Base-by-base conservation (phyloP, 371 early-diverging fungal species). In the Rhizopus microsporus region DNA sequence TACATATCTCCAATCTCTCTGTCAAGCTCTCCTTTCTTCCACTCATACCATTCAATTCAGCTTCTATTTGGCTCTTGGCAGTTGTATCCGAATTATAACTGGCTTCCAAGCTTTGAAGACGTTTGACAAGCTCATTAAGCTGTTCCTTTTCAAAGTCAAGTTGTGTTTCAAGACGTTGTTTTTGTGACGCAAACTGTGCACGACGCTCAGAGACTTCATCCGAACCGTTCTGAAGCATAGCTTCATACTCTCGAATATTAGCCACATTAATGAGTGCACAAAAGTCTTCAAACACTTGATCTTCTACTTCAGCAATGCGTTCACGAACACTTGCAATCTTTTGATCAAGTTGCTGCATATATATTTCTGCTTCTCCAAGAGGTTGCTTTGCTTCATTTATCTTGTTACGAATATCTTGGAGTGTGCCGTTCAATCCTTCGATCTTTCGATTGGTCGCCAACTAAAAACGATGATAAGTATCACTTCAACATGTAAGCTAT, bases 231-330 rank as follows among this genome's bases (percentile, higher is more conserved):
- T 91, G 79, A 37, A 88, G 87, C 17, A 83, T 71, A 37, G 83
- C 83, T 71, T 97, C 76, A 65, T 92, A 96, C 55, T 93, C 96
- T 7, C 93, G 88, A 50, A 97, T 87, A 57, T 85, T 89, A 13
- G 68, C 52, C 1, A 96, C 84, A 4, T 84, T 81, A 35, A 92
- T 83, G 4, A 68, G 62, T 13, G 53, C 47, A 70, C 97, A 96
- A 57, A 98, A 93, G 0, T 77, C 77, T 0, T 77, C 82, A 77
- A 96, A 98, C 4, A 91, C 67, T 29, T 78, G 66, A 51, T 89
- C 87, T 54, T 95, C 93, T 7, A 89, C 81, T 6, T 67, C 62
- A 46, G 80, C 71, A 51, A 96, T 83, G 8, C 59, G 51, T 3
- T 63, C 65, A 56, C 88, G 81, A 12, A 87, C 50, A 16, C 60